Evolutionary conservation across 2,329 filamentous ascomycete genomes (phyloP).

Genomic region (Fusarium chuoi): DNA sequence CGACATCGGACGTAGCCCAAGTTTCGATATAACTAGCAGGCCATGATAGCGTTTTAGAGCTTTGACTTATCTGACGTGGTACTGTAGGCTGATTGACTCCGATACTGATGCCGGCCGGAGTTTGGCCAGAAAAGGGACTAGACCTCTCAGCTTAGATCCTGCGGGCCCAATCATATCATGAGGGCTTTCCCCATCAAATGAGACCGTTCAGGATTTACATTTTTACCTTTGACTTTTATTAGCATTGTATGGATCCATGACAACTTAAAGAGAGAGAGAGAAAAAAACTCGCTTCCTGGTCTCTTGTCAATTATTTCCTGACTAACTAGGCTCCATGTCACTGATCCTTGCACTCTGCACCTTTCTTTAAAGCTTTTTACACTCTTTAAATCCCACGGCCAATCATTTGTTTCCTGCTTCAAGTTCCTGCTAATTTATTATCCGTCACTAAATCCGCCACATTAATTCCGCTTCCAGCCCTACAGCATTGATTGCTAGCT

Average conservation of each 20-base stretch:
- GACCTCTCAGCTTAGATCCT: not conserved
- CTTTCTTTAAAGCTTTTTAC: constrained; percentile 2
- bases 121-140: constrained; percentile 16
- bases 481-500: not conserved
- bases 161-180: constrained; percentile 11
- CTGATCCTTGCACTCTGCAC: constrained; percentile 20
- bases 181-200: not conserved
- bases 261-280: not conserved
- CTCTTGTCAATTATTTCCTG: not conserved
- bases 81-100: constrained; percentile 4
- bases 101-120: constrained; percentile 15
- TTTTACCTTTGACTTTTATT: not conserved
- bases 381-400: not conserved
- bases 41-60: constrained; percentile 18
- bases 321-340: not conserved
- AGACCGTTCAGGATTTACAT: not conserved
- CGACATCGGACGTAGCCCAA: constrained; percentile 13
- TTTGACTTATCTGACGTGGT: constrained; percentile 12
- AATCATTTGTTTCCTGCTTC: constrained; percentile 16
- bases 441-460: constrained; percentile 3
- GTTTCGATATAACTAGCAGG: not conserved
- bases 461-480: constrained; percentile 18
- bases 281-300: not conserved
- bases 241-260: not conserved
- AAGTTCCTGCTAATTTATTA: constrained; percentile 17